These are phyloP conservation scores for Penicillium turbatum DNA, from an alignment of 495 filamentous ascomycete species.

Conservation along the genomic window DNA sequence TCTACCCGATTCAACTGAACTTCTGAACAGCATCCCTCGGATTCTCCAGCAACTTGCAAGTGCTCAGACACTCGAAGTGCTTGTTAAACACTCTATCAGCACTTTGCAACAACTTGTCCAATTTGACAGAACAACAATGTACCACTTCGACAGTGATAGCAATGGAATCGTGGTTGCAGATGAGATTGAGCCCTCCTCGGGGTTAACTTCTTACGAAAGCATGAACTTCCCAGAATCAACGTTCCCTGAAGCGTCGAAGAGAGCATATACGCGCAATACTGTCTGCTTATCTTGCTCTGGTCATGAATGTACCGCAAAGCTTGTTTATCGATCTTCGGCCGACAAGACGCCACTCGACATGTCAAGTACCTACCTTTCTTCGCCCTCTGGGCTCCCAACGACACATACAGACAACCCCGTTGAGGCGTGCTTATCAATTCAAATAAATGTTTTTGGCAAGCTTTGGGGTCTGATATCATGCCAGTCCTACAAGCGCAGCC, in stretches of 20 bases:
- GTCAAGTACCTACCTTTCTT: slow-evolving; percentile 73
- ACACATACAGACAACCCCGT: slow-evolving; percentile 72
- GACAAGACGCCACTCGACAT: slow-evolving; percentile 60
- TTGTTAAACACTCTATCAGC: slow-evolving; percentile 12
- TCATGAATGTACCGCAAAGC: slow-evolving; percentile 42
- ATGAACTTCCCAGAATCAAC: slow-evolving; percentile 79
- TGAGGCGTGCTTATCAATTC: slow-evolving; percentile 83
- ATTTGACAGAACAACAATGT: slow-evolving; percentile 84
- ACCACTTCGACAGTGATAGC: slow-evolving; percentile 74
- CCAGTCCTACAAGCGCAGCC: slow-evolving; percentile 71
- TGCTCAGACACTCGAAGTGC: slow-evolving; percentile 56
- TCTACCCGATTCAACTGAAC: slow-evolving; percentile 60
- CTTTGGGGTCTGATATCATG: slow-evolving; percentile 85
- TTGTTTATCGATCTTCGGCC: slow-evolving; percentile 75
- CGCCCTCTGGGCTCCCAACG: slow-evolving; percentile 73
- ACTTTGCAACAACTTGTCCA: slow-evolving; percentile 70
- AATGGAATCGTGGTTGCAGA: slow-evolving; percentile 83
- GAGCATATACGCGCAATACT: slow-evolving; percentile 61
- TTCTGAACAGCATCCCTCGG: slow-evolving; percentile 82
- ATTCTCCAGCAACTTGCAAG: slow-evolving; percentile 74
- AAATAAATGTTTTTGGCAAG: slow-evolving; percentile 77
- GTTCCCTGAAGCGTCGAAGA: slow-evolving; percentile 70
- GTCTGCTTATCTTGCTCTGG: slow-evolving; percentile 25
- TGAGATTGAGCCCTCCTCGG: slow-evolving; percentile 64
- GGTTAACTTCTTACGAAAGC: slow-evolving; percentile 72